Percentiles rank a stretch among this genome's conserved stretches.
Evolutionary conservation across 2,329 filamentous ascomycete species (phyloP).

Genomic region (Camillea tinctor): DNA sequence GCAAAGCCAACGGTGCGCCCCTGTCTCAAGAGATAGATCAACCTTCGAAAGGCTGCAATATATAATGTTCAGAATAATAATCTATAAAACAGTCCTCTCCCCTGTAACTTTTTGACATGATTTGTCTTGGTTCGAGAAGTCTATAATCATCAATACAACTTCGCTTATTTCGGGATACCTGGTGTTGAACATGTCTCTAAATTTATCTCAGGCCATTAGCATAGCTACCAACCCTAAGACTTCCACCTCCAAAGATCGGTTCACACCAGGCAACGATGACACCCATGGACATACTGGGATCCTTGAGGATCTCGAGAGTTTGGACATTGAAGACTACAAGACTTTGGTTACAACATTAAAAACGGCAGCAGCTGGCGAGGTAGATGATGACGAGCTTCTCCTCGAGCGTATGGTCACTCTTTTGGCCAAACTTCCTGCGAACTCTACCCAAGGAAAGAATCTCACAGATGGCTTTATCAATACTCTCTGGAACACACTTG

Average conservation of each 20-base stretch:
- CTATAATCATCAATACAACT: background rate
- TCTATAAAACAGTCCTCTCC: background rate
- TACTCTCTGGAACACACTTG: slow-evolving; percentile 15
- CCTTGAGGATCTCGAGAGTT: slow-evolving; percentile 11
- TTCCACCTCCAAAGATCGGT: slow-evolving; percentile 18
- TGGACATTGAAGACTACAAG: slow-evolving; percentile 16
- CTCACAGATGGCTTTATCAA: slow-evolving; percentile 20
- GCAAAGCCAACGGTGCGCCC: too few relatives aligned
- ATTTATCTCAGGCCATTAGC: background rate
- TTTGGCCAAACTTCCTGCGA: slow-evolving; percentile 16
- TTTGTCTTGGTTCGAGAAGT: background rate
- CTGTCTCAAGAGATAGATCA: too few relatives aligned
- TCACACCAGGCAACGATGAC: slow-evolving; percentile 19
- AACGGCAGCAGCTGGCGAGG: slow-evolving; percentile 11
- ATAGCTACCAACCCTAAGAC: background rate
- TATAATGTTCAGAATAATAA: background rate
- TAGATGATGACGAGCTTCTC: slow-evolving; percentile 17
- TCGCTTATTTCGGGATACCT: background rate
- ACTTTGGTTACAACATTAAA: slow-evolving; percentile 37
- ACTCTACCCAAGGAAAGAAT: slow-evolving; percentile 16
- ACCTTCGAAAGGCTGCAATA: background rate
- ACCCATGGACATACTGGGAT: slow-evolving; percentile 16
- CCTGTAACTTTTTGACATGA: background rate
- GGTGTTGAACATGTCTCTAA: background rate
- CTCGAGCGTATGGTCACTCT: slow-evolving; percentile 21